These are phyloP conservation scores for Cercophora scortea DNA, from an alignment of 495 filamentous ascomycete genomes.

Conservation along the genomic window DNA sequence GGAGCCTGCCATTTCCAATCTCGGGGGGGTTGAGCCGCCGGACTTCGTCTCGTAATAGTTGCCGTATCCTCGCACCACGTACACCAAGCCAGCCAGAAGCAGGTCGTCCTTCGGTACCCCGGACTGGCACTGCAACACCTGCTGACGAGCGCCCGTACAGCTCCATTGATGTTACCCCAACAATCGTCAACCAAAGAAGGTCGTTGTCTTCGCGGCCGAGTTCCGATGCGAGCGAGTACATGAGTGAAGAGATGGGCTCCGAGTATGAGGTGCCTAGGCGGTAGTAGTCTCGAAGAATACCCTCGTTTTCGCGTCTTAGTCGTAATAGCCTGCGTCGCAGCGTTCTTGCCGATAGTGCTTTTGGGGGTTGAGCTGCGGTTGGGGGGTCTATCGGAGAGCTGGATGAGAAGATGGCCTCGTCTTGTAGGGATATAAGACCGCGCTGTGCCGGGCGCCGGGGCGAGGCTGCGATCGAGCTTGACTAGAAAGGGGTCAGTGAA, in stretches of 20 bases:
- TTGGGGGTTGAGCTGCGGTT: constrained; percentile 50
- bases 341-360: constrained; percentile 54
- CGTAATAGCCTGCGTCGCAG: constrained; percentile 66
- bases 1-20: constrained; percentile 37
- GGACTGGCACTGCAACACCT: constrained; percentile 67
- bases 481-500: constrained; percentile 43
- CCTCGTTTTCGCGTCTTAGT: constrained; percentile 68
- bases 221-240: constrained; percentile 92
- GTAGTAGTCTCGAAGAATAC: constrained; percentile 70
- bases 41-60: constrained; percentile 86
- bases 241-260: constrained; percentile 85
- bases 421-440: constrained; percentile 40
- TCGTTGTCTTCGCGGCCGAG: constrained; percentile 96
- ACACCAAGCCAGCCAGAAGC: constrained; percentile 68
- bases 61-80: constrained; percentile 74
- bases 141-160: constrained; percentile 80
- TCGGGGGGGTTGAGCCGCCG: constrained; percentile 86
- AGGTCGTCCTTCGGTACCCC: constrained; percentile 43
- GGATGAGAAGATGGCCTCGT: constrained; percentile 29
- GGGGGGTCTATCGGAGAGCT: constrained; percentile 38
- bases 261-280: constrained; percentile 80
- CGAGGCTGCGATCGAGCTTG: constrained; percentile 44
- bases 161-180: constrained; percentile 85
- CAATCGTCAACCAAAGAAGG: constrained; percentile 86
- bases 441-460: constrained; percentile 41